These are phyloP conservation scores for Epichloe sp. DNA, from an alignment of 2,329 filamentous ascomycete genomes.

Conservation along the genomic window DNA sequence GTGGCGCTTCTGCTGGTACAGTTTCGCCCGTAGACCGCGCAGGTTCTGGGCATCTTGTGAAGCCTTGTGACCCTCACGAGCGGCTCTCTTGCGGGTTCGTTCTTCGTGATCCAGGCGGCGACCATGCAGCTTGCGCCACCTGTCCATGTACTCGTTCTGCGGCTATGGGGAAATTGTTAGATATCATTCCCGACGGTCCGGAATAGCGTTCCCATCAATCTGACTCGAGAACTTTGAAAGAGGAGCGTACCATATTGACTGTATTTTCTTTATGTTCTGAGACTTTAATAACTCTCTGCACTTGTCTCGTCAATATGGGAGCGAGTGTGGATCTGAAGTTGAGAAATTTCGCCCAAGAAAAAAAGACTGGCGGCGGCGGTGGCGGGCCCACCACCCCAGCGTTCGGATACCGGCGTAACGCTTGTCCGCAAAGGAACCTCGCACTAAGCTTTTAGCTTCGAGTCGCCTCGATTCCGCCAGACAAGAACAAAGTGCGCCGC, in stretches of 20 bases:
- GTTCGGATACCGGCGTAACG: too few relatives aligned
- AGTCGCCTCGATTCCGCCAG: not conserved
- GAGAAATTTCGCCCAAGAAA: slow-evolving; percentile 8
- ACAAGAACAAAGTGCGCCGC: slow-evolving; percentile 1
- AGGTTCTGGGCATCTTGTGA: slow-evolving; percentile 89
- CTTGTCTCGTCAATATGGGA: not conserved
- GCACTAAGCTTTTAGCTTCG: too few relatives aligned
- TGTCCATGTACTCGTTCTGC: slow-evolving; percentile 71
- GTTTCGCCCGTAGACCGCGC: slow-evolving; percentile 80
- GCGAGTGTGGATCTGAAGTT: not conserved
- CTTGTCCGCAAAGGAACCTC: too few relatives aligned
- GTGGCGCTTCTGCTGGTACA: slow-evolving; percentile 84
- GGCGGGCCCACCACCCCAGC: not conserved
- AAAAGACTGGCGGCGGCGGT: not conserved
- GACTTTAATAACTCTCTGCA: not conserved
- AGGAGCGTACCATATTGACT: slow-evolving; percentile 5
- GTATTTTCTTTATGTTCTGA: not conserved
- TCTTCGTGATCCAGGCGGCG: slow-evolving; percentile 68
- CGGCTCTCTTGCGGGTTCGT: slow-evolving; percentile 70
- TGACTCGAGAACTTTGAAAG: not conserved
- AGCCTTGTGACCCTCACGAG: slow-evolving; percentile 78
- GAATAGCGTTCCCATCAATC: too few relatives aligned
- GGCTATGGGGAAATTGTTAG: slow-evolving; percentile 34
- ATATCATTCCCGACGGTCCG: not conserved
- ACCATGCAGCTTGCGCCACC: slow-evolving; percentile 47